These are phyloP conservation scores for Citrullus amarus DNA, from an alignment of 306 rosid genomes.

Conservation along the genomic window DNA sequence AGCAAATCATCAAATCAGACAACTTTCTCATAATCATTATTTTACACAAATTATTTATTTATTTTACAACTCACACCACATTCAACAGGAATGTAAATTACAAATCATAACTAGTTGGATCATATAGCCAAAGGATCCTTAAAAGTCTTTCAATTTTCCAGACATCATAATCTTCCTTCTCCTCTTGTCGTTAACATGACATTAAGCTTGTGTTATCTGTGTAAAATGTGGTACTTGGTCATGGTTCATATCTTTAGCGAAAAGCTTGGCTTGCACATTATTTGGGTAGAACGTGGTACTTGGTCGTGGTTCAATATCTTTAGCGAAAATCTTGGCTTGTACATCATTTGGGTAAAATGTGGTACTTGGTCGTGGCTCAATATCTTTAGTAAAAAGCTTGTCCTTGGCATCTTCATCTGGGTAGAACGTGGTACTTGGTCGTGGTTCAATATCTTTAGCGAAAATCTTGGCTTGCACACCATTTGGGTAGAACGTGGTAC, in stretches of 20 bases:
- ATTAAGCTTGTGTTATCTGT: not conserved
- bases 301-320: not conserved
- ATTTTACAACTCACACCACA: not conserved
- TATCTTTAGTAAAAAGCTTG: not conserved
- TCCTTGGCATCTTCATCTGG: not conserved
- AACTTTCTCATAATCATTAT: not conserved
- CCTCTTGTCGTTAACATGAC: not conserved
- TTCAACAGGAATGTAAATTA: not conserved
- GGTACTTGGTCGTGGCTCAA: slow-evolving; percentile 2
- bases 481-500: not conserved
- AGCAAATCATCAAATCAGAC: not conserved
- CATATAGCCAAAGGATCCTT: not conserved
- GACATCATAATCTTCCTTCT: not conserved
- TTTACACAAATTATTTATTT: not conserved
- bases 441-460: not conserved
- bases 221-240: not conserved
- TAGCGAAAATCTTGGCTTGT: rapidly evolving
- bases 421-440: not conserved
- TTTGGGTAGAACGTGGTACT: not conserved
- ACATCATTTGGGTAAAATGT: not conserved
- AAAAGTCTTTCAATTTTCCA: no score
- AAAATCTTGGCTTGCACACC: not conserved
- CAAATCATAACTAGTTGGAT: not conserved
- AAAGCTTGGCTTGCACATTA: not conserved
- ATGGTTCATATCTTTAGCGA: not conserved